Base-by-base conservation (phyloP, 805 yeast species). In the Metschnikowia cubensis region DNA sequence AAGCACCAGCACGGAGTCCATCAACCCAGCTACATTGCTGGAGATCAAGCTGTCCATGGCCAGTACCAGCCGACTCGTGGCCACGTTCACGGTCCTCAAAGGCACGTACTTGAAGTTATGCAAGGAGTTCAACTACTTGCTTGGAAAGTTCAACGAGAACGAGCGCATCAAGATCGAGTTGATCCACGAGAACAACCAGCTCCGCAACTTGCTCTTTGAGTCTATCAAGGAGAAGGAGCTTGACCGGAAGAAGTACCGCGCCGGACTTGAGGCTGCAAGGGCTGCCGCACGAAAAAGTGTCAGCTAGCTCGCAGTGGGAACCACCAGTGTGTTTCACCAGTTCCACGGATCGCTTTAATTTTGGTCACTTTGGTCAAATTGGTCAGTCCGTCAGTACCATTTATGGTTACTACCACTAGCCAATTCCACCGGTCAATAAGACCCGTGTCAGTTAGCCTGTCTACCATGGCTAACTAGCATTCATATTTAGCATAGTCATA, bases 71-170 rank as follows among this genome's bases (percentile, higher is more conserved):
- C 61, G 63, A 43, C 56, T 68, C 35, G 58, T 66, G 21, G 62
- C 66, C 4, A 63, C 69, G 2, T 69, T 64, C 58, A 65, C 73
- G 3, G 60, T 69, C 2, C 61, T 69, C 45, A 66, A 66, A 47
- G 57, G 64, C 3, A 68, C 74, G 4, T 69, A 69, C 54, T 57
- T 69, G 51, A 69, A 69, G 54, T 64, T 69, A 45, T 69, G 74
- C 55, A 68, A 66, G 48, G 74, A 69, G 49, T 69, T 69, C 62
- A 69, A 69, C 50, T 68, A 62, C 50, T 54, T 69, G 18, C 59
- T 69, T 52, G 55, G 59, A 34, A 69, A 67, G 54, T 69, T 69
- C 58, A 68, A 69, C 50, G 71, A 69, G 44, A 69, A 68, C 52
- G 74, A 69, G 56, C 53, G 55, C 37, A 56, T 67, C 42, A 69